phyloP scores from a whole-genome alignment of 108 stramenopile genomes.

The Pseudonitzschia multiseries region DNA sequence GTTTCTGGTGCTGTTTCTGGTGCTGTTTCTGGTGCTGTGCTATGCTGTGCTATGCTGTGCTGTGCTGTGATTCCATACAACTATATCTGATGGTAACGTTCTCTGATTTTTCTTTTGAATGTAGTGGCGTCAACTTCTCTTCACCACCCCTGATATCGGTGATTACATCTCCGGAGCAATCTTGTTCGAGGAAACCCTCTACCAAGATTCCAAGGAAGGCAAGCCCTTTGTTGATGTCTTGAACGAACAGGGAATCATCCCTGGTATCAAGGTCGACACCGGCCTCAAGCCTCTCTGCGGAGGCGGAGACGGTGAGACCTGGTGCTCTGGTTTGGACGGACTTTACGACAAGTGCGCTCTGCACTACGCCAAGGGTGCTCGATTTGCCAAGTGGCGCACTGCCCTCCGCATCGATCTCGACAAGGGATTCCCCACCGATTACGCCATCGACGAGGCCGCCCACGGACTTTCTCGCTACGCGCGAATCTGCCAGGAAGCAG shows the following conservation, averaged over 20 bases:
- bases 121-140: constrained; percentile 15
- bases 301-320: constrained; percentile 18
- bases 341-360: constrained; percentile 22
- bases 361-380: constrained; percentile 15
- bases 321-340: constrained; percentile 23
- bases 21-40: too few species aligned
- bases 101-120: not conserved
- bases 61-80: too few species aligned
- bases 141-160: constrained; percentile 18
- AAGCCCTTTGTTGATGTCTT: constrained; percentile 18
- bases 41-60: too few species aligned
- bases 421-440: constrained; percentile 21
- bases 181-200: constrained; percentile 22
- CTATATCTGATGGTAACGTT: not conserved
- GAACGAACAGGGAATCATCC: constrained; percentile 18
- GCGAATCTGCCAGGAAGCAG: constrained; percentile 19
- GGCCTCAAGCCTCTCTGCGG: constrained; percentile 23
- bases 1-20: too few species aligned
- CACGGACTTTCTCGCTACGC: constrained; percentile 19
- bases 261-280: constrained; percentile 21
- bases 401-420: constrained; percentile 19
- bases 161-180: constrained; percentile 21
- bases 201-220: constrained; percentile 22
- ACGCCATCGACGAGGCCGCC: constrained; percentile 23
- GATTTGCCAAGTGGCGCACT: constrained; percentile 23